Evolutionary conservation across 1,284 basidiomycete species (phyloP).

Genomic region (Ganoderma resinaceum): DNA sequence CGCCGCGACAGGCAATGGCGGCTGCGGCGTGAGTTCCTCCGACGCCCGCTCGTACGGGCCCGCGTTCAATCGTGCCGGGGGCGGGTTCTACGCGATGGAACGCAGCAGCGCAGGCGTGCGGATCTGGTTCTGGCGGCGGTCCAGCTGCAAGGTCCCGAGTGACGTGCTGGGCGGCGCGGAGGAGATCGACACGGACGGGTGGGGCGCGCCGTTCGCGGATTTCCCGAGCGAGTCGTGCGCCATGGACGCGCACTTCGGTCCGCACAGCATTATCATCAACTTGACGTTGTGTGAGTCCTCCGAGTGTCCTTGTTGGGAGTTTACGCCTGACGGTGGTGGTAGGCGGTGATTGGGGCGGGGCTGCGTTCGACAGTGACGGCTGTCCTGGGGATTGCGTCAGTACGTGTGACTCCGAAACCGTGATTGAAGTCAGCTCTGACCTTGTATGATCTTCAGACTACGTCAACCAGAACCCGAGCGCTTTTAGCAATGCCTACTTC

Average conservation of each 20-base stretch:
- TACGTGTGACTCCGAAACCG: slow-evolving; percentile 26
- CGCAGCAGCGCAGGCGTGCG: slow-evolving; percentile 56
- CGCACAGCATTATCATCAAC: slow-evolving; percentile 65
- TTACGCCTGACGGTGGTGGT: not conserved
- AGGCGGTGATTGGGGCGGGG: slow-evolving; percentile 63
- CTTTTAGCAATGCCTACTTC: slow-evolving; percentile 73
- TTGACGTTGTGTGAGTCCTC: slow-evolving; percentile 37
- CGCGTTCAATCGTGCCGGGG: slow-evolving; percentile 60
- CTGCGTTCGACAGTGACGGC: slow-evolving; percentile 47
- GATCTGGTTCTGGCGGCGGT: slow-evolving; percentile 66
- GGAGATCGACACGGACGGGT: slow-evolving; percentile 53
- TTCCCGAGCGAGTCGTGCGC: slow-evolving; percentile 59
- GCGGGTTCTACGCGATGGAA: slow-evolving; percentile 59
- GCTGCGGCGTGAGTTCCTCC: slow-evolving; percentile 62
- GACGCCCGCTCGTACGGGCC: slow-evolving; percentile 56
- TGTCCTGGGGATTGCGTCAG: slow-evolving; percentile 58
- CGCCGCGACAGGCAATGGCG: slow-evolving; percentile 59
- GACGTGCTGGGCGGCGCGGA: slow-evolving; percentile 52
- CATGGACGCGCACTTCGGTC: slow-evolving; percentile 54
- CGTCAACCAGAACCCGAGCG: slow-evolving; percentile 69
- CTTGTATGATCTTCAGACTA: slow-evolving; percentile 46
- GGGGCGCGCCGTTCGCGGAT: slow-evolving; percentile 56
- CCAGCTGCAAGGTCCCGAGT: slow-evolving; percentile 48
- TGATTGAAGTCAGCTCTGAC: not conserved
- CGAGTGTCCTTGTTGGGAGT: too few species aligned